These are phyloP conservation scores for Cryphonectria japonica DNA, from an alignment of 2,329 filamentous ascomycete genomes.

Conservation along the genomic window DNA sequence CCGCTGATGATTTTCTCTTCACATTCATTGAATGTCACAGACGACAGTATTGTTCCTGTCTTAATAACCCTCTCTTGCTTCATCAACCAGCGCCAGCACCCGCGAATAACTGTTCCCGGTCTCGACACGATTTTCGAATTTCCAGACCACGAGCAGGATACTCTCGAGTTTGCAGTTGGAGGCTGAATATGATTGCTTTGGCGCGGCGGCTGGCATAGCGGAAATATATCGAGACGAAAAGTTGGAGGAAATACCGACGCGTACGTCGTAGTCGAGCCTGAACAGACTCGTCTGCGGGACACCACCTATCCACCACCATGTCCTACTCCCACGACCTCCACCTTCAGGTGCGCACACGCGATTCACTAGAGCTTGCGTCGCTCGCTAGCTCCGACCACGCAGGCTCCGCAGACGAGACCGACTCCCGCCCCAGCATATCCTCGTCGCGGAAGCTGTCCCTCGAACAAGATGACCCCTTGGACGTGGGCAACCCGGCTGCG, in stretches of 20 bases:
- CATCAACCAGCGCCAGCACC: not conserved
- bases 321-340: constrained; percentile 47
- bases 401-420: constrained; percentile 61
- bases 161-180: not conserved
- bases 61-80: not conserved
- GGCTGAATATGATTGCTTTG: constrained; percentile 25
- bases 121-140: not conserved
- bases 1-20: not conserved
- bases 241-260: constrained; percentile 12
- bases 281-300: constrained; percentile 13
- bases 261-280: constrained; percentile 14
- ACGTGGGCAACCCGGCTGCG: constrained; percentile 59
- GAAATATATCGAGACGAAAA: constrained; percentile 10
- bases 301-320: constrained; percentile 37
- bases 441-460: constrained; percentile 93
- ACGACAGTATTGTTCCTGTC: not conserved
- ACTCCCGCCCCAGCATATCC: constrained; percentile 82
- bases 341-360: constrained; percentile 63
- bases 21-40: not conserved
- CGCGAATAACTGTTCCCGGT: not conserved
- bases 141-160: not conserved
- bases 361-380: constrained; percentile 95
- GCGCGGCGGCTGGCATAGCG: constrained; percentile 10
- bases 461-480: constrained; percentile 81
- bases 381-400: constrained; percentile 81